Conservation (phyloP, 805 yeast genomes). For the Candida hispaniensis region DNA sequence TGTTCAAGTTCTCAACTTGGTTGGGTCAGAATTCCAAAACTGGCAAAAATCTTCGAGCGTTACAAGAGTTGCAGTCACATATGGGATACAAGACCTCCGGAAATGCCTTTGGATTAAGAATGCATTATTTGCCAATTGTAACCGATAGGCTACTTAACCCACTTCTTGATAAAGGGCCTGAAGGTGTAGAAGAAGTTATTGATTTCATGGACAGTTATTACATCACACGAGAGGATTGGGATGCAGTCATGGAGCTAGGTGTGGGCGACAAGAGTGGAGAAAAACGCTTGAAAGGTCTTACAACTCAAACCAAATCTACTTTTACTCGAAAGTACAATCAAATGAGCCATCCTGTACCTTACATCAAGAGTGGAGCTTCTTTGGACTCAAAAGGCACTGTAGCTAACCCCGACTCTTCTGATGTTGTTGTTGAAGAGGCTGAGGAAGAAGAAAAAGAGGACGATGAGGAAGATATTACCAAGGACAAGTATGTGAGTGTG, state of each 20-base stretch:
- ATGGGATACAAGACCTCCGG: constrained; percentile 72
- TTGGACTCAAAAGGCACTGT: constrained; percentile 13
- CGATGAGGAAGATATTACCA: constrained; percentile 41
- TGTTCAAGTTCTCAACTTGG: constrained; percentile 76
- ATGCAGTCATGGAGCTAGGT: constrained; percentile 69
- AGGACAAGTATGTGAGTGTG: constrained; percentile 53
- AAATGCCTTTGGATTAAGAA: constrained; percentile 59
- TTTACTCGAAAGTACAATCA: constrained; percentile 80
- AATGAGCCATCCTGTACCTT: constrained; percentile 71
- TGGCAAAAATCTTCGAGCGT: constrained; percentile 62
- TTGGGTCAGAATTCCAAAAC: constrained; percentile 82
- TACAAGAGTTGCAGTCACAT: constrained; percentile 85
- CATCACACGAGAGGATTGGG: constrained; percentile 88
- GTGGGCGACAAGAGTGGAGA: constrained; percentile 45
- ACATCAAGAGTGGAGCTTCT: constrained; percentile 40
- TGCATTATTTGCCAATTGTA: constrained; percentile 62
- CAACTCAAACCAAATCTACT: constrained; percentile 69
- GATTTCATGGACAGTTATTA: constrained; percentile 75
- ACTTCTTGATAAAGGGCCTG: constrained; percentile 42
- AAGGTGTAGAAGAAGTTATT: constrained; percentile 56
- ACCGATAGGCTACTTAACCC: constrained; percentile 50
- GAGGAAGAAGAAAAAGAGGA: constrained; percentile 32
- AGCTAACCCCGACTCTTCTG: constrained; percentile 52
- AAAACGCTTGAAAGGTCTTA: constrained; percentile 47
- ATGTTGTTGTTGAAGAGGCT: constrained; percentile 40